Percentiles rank a stretch among this genome's conserved stretches.
Conservation (phyloP, 2,329 filamentous ascomycete genomes). For the Onygenales sp. region DNA sequence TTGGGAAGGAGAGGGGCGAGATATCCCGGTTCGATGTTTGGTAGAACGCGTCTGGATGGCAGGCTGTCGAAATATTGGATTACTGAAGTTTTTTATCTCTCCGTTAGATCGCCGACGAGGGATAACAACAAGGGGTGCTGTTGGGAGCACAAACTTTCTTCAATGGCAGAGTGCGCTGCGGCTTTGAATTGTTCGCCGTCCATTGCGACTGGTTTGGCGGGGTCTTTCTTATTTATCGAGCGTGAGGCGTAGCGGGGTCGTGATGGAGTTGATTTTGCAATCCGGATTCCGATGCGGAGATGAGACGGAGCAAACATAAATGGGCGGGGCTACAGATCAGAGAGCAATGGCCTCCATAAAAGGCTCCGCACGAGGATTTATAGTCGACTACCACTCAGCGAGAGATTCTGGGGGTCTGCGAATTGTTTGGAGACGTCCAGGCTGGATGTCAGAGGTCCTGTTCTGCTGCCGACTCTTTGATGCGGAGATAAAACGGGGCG, state of each 20-base stretch:
- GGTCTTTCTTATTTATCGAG: neutral
- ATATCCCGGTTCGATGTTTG: constrained; percentile 75
- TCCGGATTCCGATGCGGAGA: neutral
- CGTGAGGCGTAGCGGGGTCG: neutral
- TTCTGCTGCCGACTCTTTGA: too few species aligned
- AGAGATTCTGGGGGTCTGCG: too few species aligned
- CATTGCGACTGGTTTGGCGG: constrained; percentile 44
- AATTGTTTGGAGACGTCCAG: too few species aligned
- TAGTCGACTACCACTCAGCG: too few species aligned
- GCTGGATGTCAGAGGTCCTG: too few species aligned
- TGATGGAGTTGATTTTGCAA: neutral
- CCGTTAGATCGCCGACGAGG: neutral
- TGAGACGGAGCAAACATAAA: too few species aligned
- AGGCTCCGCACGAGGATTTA: too few species aligned
- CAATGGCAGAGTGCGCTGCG: constrained; percentile 67
- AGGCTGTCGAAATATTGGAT: constrained; percentile 75
- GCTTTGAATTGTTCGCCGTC: constrained; percentile 67
- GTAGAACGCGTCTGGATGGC: constrained; percentile 59
- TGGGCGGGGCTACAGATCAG: too few species aligned
- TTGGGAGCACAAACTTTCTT: constrained; percentile 56
- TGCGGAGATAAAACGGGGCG: too few species aligned
- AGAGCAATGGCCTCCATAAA: too few species aligned
- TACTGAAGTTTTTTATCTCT: constrained; percentile 42
- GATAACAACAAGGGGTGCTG: constrained; percentile 1
- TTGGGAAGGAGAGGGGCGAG: constrained; percentile 68